These are phyloP conservation scores for Vachellia pachyceras DNA, from an alignment of 306 rosid genomes.

Conservation along the genomic window DNA sequence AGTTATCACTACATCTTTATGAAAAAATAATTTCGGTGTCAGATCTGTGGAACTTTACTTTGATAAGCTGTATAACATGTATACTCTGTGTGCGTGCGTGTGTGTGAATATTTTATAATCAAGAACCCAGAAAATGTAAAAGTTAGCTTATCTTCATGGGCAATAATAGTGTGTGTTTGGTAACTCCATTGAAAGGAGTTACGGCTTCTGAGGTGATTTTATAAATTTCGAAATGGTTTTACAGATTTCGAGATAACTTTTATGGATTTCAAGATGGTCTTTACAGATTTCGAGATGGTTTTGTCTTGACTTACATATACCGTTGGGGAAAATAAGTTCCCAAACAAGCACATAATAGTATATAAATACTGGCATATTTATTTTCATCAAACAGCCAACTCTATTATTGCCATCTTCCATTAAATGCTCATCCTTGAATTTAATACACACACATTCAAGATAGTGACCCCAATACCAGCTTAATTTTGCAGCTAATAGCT, in stretches of 20 bases:
- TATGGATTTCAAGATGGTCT: no score
- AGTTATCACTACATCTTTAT: not conserved
- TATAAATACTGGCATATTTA: conserved; percentile 44
- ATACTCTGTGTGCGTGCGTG: no score
- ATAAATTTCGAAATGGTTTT: no score
- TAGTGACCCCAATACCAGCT: not conserved
- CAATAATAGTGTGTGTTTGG: no score
- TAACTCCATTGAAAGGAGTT: no score
- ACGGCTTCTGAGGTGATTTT: no score
- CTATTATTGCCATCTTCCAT: conserved; percentile 51
- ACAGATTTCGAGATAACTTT: no score
- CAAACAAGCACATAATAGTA: no score
- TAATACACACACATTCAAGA: conserved; percentile 33
- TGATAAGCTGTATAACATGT: conserved; percentile 24
- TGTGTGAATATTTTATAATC: not conserved
- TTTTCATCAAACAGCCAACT: conserved; percentile 48
- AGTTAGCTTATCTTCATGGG: no score
- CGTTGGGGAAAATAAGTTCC: no score
- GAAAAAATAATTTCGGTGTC: not conserved
- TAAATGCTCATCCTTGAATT: conserved; percentile 37
- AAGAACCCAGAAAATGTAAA: not conserved
- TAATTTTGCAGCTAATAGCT: not conserved
- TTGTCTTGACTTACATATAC: no score
- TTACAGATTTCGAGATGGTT: no score
- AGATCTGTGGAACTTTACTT: not conserved